Percentiles rank a stretch among this genome's conserved stretches.
Conservation (phyloP, 805 yeast species). For the Candida mattraensis region DNA sequence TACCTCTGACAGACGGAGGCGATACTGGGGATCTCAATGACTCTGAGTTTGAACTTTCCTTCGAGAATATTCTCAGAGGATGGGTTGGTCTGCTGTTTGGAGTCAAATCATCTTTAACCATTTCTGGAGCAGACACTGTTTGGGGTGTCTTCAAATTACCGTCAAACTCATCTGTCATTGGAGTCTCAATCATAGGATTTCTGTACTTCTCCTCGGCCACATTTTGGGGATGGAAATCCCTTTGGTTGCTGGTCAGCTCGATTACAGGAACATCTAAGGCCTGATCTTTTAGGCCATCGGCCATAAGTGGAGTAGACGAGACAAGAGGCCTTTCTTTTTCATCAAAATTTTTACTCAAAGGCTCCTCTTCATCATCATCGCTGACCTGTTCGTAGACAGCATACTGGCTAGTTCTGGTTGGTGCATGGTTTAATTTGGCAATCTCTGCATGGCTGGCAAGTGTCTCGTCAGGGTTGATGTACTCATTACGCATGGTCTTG, state of each 20-base stretch:
- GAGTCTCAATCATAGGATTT: conserved; percentile 21
- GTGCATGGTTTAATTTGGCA: conserved; percentile 12
- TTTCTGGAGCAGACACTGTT: conserved; percentile 2
- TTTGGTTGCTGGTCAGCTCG: too few species aligned
- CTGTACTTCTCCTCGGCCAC: conserved; percentile 5
- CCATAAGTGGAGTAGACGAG: conserved; percentile 14
- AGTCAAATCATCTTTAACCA: conserved; percentile 7
- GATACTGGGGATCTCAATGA: conserved; percentile 21
- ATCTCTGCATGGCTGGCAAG: conserved; percentile 6
- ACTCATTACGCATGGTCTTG: conserved; percentile 6
- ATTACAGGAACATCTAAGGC: conserved; percentile 1
- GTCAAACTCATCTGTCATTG: conserved; percentile 12
- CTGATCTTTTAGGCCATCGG: neutral
- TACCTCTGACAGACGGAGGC: conserved; percentile 1
- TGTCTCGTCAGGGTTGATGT: conserved; percentile 17
- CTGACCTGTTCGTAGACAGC: conserved; percentile 21
- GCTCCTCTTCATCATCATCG: conserved; percentile 14
- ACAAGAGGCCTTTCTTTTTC: conserved; percentile 7
- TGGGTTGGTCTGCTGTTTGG: conserved; percentile 19
- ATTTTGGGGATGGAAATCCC: too few species aligned
- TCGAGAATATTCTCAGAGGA: conserved; percentile 17
- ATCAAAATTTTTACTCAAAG: neutral
- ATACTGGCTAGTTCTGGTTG: conserved; percentile 20
- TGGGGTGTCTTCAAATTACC: conserved; percentile 8
- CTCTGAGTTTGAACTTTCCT: conserved; percentile 3